These are phyloP conservation scores for Mycosphaerella arachidis DNA, from an alignment of 2,329 filamentous ascomycete genomes.

Conservation along the genomic window DNA sequence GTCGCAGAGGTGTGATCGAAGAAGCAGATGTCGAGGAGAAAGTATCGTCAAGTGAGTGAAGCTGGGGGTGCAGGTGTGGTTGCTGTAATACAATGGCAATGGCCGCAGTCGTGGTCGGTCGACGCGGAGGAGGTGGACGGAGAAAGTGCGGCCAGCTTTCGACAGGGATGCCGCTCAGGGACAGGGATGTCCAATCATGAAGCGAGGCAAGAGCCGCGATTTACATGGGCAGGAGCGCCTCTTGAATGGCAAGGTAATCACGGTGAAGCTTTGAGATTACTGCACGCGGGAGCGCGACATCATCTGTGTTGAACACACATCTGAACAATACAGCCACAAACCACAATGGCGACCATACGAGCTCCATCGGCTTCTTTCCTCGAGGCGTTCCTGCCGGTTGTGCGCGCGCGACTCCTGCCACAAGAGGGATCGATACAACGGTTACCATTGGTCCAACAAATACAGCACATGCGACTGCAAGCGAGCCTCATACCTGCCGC, in stretches of 20 bases:
- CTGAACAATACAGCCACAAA: background rate
- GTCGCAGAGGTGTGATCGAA: background rate
- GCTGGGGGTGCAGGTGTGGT: slow-evolving; percentile 1
- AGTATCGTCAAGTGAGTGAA: slow-evolving; percentile 7
- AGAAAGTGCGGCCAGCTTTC: slow-evolving; percentile 15
- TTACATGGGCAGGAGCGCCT: background rate
- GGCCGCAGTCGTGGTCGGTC: background rate
- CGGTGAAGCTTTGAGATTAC: slow-evolving; percentile 9
- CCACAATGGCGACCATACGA: slow-evolving; percentile 37
- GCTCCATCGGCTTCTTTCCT: slow-evolving; percentile 39
- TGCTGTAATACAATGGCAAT: slow-evolving; percentile 3
- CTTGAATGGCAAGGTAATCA: slow-evolving; percentile 1
- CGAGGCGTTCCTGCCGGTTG: slow-evolving; percentile 52
- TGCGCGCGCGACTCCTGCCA: slow-evolving; percentile 40
- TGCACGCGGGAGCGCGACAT: background rate
- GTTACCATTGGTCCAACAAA: slow-evolving; percentile 42
- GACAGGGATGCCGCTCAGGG: slow-evolving; percentile 14
- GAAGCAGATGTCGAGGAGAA: slow-evolving; percentile 1
- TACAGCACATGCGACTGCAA: slow-evolving; percentile 40
- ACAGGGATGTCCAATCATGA: slow-evolving; percentile 17
- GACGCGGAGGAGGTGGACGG: slow-evolving; percentile 6
- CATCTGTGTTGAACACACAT: background rate
- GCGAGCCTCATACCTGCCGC: slow-evolving; percentile 47
- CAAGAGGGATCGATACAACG: slow-evolving; percentile 43
- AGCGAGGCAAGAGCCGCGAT: slow-evolving; percentile 10